Evolutionary conservation across 176 grass and related monocot species (phyloP).

Genomic region (Pontederia paniculata): DNA sequence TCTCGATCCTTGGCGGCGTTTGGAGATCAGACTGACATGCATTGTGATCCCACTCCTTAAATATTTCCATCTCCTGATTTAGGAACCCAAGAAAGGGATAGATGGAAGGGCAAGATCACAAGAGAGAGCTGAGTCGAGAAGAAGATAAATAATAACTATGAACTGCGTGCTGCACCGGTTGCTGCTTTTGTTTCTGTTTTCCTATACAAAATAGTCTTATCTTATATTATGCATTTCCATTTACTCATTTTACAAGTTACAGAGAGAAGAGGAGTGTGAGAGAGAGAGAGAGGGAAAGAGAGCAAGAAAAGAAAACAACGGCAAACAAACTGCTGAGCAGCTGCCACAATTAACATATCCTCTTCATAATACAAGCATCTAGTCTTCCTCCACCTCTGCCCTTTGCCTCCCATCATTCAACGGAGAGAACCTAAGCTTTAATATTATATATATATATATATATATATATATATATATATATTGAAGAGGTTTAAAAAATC

Average conservation of each 20-base stretch:
- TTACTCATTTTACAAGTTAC: background rate
- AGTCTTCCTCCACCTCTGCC: background rate
- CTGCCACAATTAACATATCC: background rate
- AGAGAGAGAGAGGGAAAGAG: background rate
- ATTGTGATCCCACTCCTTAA: background rate
- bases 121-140: background rate
- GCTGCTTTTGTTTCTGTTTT: too few species aligned
- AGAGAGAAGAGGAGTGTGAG: too few species aligned
- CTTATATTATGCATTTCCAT: too few species aligned
- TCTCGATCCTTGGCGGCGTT: background rate
- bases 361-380: background rate
- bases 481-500: too few species aligned
- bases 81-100: conserved; percentile 2
- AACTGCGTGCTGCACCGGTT: too few species aligned
- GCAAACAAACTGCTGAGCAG: background rate
- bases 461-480: too few species aligned
- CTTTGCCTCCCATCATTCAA: too few species aligned
- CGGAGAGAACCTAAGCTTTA: too few species aligned
- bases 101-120: background rate
- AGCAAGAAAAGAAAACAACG: background rate
- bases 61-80: background rate
- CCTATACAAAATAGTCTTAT: too few species aligned
- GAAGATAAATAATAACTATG: too few species aligned
- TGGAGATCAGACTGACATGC: too few species aligned
- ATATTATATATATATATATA: too few species aligned